A percentile compares a stretch with the other conserved stretches of the same genome.
Conservation (phyloP, 768 basidiomycete genomes). For the Mycena haematopus region DNA sequence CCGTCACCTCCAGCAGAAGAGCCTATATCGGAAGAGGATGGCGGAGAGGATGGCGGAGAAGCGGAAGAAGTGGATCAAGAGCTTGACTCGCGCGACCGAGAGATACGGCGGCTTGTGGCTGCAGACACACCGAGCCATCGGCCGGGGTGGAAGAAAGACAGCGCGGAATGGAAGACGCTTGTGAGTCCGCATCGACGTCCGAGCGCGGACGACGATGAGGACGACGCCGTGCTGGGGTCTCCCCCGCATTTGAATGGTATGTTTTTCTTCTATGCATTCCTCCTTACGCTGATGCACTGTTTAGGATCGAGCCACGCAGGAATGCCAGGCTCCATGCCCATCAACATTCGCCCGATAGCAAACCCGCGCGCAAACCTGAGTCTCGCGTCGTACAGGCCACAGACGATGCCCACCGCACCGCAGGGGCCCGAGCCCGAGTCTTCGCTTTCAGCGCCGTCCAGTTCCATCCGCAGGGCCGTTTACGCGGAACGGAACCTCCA, state of each 20-base stretch:
- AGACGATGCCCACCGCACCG: slow-evolving; percentile 50
- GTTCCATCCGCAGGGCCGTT: slow-evolving; percentile 61
- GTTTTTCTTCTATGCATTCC: background rate
- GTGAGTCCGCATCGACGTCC: slow-evolving; percentile 45
- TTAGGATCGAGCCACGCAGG: slow-evolving; percentile 29
- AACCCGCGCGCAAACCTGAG: slow-evolving; percentile 48
- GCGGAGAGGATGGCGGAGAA: slow-evolving; percentile 5
- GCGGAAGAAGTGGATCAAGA: slow-evolving; percentile 34
- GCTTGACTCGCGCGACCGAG: slow-evolving; percentile 47
- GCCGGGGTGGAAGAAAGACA: slow-evolving; percentile 69
- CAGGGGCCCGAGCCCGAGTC: slow-evolving; percentile 33
- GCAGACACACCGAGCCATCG: slow-evolving; percentile 75
- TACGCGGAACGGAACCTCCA: slow-evolving; percentile 74
- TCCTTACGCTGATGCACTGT: slow-evolving; percentile 12
- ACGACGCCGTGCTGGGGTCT: background rate
- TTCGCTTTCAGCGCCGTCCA: slow-evolving; percentile 43
- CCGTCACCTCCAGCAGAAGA: slow-evolving; percentile 22
- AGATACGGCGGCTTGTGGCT: slow-evolving; percentile 68
- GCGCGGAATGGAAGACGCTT: slow-evolving; percentile 70
- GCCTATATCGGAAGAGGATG: slow-evolving; percentile 11
- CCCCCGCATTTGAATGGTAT: slow-evolving; percentile 14
- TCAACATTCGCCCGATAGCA: slow-evolving; percentile 56
- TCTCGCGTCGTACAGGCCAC: slow-evolving; percentile 64
- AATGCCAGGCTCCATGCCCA: slow-evolving; percentile 65
- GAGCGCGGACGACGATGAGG: slow-evolving; percentile 39